Base-by-base conservation (phyloP, 345 rosid species). In the Eucalyptus coolabah region DNA sequence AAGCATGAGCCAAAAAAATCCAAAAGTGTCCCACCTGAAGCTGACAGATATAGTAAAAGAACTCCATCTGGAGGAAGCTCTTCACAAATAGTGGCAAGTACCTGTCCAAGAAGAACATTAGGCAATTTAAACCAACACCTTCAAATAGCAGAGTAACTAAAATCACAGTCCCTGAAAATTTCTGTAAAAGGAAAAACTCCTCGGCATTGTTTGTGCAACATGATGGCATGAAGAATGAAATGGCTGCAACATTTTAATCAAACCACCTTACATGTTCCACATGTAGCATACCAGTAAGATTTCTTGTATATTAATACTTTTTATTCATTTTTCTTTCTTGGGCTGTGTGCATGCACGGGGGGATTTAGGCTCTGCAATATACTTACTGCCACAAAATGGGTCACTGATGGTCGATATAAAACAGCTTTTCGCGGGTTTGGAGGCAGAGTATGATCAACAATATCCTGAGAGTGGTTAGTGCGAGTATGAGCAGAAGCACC, bases 321-420 rank as follows among this genome's bases (percentile, higher is more conserved):
- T 77, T 37, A 77, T 21, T 37, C 47, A 77, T 77, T 37, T 77
- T 37, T 37, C 15, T 37, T 37, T 40, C 15, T 77, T 6, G 85
- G 45, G 47, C 47, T 21, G 47, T 40, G 88, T 86, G 56, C n/a
- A 51, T 50, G 88, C 67, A 2, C 34, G 19, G 47, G 45, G 16
- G 47, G 47, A 77, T 40, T 40, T 77, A 77, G 47, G 87, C 44
- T 87, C 88, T 83, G 85, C 14, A 77, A 77, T 37, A 87, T 87
- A 95, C 99, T 92, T 90, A 97, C 99, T 89, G 99, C 99, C 92
- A 98, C 91, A 91, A 96, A 93, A 93, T 98, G 97, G 34, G 99
- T 97, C 67, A 95, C 91, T 14, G 99, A 95, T 89, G 98, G 99
- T 89, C 96, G 98, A 94, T 95, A 95, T 88, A 98, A 91, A 88